Evolutionary conservation across 768 basidiomycete genomes (phyloP).

Genomic region (Clitopilus passeckerianus): DNA sequence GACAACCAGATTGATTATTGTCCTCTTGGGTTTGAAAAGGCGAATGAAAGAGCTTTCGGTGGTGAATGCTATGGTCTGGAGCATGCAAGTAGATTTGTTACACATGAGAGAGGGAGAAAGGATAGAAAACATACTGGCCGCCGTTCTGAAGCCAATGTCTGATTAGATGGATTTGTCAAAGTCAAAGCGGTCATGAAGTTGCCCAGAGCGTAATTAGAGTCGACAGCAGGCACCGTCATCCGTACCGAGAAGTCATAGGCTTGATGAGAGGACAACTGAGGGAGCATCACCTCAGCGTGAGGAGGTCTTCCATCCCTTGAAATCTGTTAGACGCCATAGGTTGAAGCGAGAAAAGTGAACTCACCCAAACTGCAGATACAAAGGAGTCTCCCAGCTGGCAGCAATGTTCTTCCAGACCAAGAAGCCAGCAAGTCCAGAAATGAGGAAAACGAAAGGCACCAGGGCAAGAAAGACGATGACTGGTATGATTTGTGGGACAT

Average conservation of each 20-base stretch:
- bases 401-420: conserved; percentile 72
- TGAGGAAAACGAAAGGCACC: conserved; percentile 54
- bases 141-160: conserved; percentile 55
- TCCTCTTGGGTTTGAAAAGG: conserved; percentile 4
- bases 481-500: conserved; percentile 63
- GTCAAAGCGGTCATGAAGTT: conserved; percentile 80
- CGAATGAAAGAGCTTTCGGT: conserved; percentile 35
- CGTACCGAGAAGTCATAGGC: conserved; percentile 73
- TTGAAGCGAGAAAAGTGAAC: conserved; percentile 13
- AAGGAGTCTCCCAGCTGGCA: conserved; percentile 60
- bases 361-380: conserved; percentile 81
- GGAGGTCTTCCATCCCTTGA: conserved; percentile 60
- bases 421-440: conserved; percentile 66
- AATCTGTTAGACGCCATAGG: conserved; percentile 3
- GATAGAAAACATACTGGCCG: conserved; percentile 49
- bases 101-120: neutral
- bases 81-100: neutral
- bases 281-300: conserved; percentile 52
- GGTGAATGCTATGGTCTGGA: conserved; percentile 56
- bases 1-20: conserved; percentile 19
- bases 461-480: conserved; percentile 54
- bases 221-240: conserved; percentile 58
- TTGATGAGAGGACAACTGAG: conserved; percentile 51
- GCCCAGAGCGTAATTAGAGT: conserved; percentile 68
- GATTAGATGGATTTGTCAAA: conserved; percentile 55